Evolutionary conservation across 352 stramenopile genomes (phyloP).

Genomic region (Phytopythium boreale): DNA sequence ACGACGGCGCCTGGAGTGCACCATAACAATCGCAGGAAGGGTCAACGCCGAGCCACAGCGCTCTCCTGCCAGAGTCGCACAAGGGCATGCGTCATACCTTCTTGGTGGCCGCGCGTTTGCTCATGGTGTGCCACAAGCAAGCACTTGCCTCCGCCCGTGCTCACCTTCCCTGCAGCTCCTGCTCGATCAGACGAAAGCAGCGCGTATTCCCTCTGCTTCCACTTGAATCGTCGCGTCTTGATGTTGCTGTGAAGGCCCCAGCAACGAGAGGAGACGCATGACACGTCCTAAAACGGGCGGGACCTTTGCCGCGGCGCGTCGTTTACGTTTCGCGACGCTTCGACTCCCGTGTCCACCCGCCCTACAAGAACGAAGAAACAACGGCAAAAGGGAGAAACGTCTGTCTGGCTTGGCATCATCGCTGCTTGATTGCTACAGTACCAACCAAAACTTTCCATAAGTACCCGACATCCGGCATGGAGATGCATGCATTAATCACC

Average conservation of each 20-base stretch:
- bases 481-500: neutral
- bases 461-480: neutral
- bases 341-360: neutral
- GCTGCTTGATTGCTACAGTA: neutral
- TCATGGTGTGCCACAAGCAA: neutral
- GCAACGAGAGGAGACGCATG: neutral
- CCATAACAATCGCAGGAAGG: neutral
- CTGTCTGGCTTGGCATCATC: neutral
- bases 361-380: neutral
- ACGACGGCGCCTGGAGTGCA: neutral
- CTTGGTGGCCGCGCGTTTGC: neutral
- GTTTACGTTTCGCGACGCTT: conserved; percentile 9
- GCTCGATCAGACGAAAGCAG: neutral
- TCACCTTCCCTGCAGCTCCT: neutral
- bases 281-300: neutral
- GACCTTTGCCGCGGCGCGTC: neutral
- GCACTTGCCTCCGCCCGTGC: neutral
- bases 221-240: conserved; percentile 8
- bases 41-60: too few species aligned
- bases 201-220: neutral
- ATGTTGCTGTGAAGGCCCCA: neutral
- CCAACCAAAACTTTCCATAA: neutral
- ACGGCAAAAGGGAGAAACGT: neutral
- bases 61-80: too few species aligned
- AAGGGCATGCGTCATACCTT: neutral